Percentiles rank a stretch among this genome's conserved stretches.
Evolutionary conservation across 495 filamentous ascomycete genomes (phyloP).

Genomic region (Melanomma pulvis-pyrius): DNA sequence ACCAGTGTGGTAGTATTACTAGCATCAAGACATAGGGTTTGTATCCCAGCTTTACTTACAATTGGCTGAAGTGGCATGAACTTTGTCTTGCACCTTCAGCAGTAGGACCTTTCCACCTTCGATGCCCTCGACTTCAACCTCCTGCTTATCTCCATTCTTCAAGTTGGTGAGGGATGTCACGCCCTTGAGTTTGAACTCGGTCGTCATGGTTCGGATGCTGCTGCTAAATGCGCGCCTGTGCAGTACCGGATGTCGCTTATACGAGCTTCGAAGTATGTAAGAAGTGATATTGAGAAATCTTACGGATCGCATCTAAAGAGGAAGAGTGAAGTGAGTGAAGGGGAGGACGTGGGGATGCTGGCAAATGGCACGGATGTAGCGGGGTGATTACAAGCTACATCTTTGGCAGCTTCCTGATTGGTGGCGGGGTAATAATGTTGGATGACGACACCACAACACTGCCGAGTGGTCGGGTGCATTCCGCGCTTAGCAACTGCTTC

Average conservation of each 20-base stretch:
- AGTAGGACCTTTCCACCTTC: slow-evolving; percentile 83
- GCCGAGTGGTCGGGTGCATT: neutral
- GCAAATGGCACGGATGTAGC: neutral
- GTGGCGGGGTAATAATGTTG: neutral
- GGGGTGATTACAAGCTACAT: neutral
- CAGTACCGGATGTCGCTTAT: neutral
- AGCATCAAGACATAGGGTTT: too few relatives aligned
- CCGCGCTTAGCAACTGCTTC: too few relatives aligned
- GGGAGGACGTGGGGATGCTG: neutral
- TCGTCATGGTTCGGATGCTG: slow-evolving; percentile 50
- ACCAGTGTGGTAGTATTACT: too few relatives aligned
- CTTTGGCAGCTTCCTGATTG: neutral
- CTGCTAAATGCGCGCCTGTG: slow-evolving; percentile 36
- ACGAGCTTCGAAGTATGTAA: neutral
- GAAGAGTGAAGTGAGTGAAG: neutral
- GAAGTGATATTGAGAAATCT: neutral
- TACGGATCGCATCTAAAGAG: neutral
- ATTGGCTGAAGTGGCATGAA: slow-evolving; percentile 78
- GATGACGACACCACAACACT: neutral
- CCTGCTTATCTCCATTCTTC: slow-evolving; percentile 77
- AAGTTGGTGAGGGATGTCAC: slow-evolving; percentile 72
- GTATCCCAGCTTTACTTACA: too few relatives aligned
- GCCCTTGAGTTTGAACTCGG: slow-evolving; percentile 86
- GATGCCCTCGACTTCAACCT: slow-evolving; percentile 88
- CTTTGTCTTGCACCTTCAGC: slow-evolving; percentile 70